Percentiles rank a stretch among this genome's conserved stretches.
These are phyloP conservation scores for Hura crepitans DNA, from an alignment of 441 rosid genomes.

Conservation along the genomic window DNA sequence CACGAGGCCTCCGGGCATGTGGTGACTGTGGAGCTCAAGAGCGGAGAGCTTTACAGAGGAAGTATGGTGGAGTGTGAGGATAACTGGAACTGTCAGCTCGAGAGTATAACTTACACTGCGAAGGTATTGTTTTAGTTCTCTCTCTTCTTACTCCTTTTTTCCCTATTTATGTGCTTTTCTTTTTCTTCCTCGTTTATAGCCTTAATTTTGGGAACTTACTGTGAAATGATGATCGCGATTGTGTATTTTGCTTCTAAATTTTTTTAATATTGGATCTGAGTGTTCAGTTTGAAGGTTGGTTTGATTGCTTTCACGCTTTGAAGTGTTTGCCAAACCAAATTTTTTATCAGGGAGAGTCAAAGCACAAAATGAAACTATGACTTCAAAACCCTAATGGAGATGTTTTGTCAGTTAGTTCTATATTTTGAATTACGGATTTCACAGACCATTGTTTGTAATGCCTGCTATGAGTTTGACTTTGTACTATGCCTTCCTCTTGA, in stretches of 20 bases:
- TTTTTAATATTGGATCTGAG: slow-evolving; percentile 11
- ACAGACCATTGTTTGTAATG: background rate
- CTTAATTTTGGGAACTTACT: background rate
- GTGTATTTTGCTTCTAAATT: background rate
- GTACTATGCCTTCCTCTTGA: background rate
- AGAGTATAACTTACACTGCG: slow-evolving; percentile 85
- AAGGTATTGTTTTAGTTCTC: slow-evolving; percentile 42
- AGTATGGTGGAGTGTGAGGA: slow-evolving; percentile 98
- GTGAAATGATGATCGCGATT: background rate
- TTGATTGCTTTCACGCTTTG: background rate
- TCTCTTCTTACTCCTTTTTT: too few species aligned
- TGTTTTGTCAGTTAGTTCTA: background rate
- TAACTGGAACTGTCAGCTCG: slow-evolving; percentile 99
- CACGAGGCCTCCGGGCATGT: slow-evolving; percentile 96
- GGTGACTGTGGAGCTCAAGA: slow-evolving; percentile 95
- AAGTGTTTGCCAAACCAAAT: background rate
- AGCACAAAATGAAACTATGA: too few species aligned
- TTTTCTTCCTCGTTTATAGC: background rate
- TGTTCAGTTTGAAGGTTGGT: background rate
- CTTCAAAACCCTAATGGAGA: slow-evolving; percentile 10
- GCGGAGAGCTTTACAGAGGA: slow-evolving; percentile 95
- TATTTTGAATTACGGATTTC: too few species aligned
- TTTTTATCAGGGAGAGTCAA: background rate
- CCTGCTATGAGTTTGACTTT: background rate
- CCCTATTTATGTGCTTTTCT: background rate